Base-by-base conservation (phyloP, 352 stramenopile species). In the Phytophthora kernoviae region DNA sequence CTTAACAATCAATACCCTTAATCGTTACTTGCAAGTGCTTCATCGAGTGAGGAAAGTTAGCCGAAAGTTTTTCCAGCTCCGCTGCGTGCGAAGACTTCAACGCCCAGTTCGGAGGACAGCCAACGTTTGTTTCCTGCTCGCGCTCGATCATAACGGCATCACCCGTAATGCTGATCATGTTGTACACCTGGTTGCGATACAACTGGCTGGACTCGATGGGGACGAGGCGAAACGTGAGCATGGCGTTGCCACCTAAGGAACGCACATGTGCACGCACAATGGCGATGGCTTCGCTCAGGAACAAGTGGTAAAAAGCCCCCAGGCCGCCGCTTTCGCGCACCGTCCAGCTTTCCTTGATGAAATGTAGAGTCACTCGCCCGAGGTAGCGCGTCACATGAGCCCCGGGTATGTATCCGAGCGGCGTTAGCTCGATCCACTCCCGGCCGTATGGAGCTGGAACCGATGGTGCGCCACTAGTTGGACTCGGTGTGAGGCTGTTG, bases 111-210 rank as follows among this genome's bases (percentile, higher is more conserved):
- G 64, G 55, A 5, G 58, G 62, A 22, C 64, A 81, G 11, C 52
- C 53, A 18, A 68, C 63, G 41, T 72, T 70, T 42, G 62, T 49
- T 43, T 82, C 70, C 47, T 46, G 54, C 39, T 93, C 70, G 21
- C 83, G 77, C 56, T 88, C 78, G 22, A 93, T 81, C 79, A 92
- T 91, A 21, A 91, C 86, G 8, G 85, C 81, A 58, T 95, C 88
- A 5, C 88, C 88, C 2, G 85, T 96, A 62, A 96, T 91, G 53
- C 84, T 94, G 46, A 96, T 94, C 85, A 96, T 95, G 69, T 96
- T 96, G 84, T 96, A 96, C 51, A 95, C 86, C 62, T 94, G 87
- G 62, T 96, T 96, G 40, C 88, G 87, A 45, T 94, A 92, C 26
- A 95, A 62, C 41, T 93, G 85, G 39, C 85, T 94, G 8, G 87